Evolutionary conservation across 441 rosid genomes (phyloP).

Genomic region (Pelargonium myrrhifolium): DNA sequence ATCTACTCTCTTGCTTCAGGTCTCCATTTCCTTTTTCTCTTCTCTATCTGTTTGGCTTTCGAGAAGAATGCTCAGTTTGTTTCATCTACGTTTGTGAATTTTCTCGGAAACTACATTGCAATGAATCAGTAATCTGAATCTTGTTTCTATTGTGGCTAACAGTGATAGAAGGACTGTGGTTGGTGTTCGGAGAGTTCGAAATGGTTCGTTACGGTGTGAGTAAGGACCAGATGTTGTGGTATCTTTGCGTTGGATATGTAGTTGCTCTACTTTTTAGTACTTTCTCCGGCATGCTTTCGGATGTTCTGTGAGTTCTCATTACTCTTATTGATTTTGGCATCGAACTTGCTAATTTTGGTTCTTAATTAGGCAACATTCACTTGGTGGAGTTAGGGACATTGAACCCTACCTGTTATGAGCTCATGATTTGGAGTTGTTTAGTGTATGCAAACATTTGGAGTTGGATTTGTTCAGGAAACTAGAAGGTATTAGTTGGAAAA

Average conservation of each 20-base stretch:
- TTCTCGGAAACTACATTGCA: neutral
- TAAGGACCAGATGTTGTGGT: slow-evolving; percentile 46
- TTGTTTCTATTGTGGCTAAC: neutral
- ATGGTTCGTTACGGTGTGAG: slow-evolving; percentile 35
- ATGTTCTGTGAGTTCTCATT: slow-evolving; percentile 50
- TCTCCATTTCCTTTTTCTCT: slow-evolving; percentile 8
- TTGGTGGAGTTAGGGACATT: neutral
- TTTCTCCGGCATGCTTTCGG: slow-evolving; percentile 61
- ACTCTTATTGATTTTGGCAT: neutral
- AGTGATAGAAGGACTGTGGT: slow-evolving; percentile 79
- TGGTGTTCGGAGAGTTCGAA: slow-evolving; percentile 76
- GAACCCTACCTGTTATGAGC: neutral
- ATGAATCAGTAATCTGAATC: neutral
- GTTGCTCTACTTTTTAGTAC: slow-evolving; percentile 55
- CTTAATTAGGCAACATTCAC: neutral
- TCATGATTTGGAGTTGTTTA: neutral
- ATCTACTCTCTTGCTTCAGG: slow-evolving; percentile 74
- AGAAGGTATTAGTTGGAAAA: neutral
- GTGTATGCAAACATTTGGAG: neutral
- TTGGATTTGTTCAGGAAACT: neutral
- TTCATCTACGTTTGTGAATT: neutral
- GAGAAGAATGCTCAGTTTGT: neutral
- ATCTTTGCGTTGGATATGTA: slow-evolving; percentile 49
- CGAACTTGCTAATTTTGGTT: neutral
- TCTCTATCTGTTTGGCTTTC: neutral